phyloP scores from a whole-genome alignment of 106 monocot species.

The Gastrodia elata region DNA sequence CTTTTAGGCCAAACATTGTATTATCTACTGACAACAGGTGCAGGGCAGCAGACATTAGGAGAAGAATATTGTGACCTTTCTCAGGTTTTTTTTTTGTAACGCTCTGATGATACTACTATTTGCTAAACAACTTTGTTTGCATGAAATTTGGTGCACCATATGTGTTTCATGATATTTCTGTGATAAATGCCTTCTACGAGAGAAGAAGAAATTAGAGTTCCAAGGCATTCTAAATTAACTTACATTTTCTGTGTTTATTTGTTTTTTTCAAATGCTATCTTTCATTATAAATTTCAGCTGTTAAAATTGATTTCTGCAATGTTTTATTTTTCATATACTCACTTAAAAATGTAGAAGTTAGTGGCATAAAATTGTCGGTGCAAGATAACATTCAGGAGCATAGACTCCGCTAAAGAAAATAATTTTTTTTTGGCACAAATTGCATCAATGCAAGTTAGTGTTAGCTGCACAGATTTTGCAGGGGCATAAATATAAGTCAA shows the following conservation, averaged over 20 bases:
- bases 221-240: not conserved
- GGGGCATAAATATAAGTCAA: no score
- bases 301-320: not conserved
- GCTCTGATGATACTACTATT: not conserved
- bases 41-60: constrained; percentile 94
- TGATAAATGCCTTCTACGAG: not conserved
- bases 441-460: no score
- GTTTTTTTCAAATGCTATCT: not conserved
- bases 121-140: not conserved
- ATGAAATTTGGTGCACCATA: not conserved
- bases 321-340: not conserved
- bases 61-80: constrained; percentile 95
- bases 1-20: constrained; percentile 81
- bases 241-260: not conserved
- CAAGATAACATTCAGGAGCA: no score
- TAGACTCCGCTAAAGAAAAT: no score
- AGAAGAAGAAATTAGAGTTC: not conserved
- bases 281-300: not conserved
- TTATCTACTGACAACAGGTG: constrained; percentile 86
- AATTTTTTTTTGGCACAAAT: no score
- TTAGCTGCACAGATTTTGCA: no score
- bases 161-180: not conserved
- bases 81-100: constrained; percentile 40
- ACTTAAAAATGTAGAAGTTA: no score
- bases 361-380: no score